Percentiles rank a stretch among this genome's conserved stretches.
These are phyloP conservation scores for Trichoderma sp. DNA, from an alignment of 2,329 filamentous ascomycete species.

Conservation along the genomic window DNA sequence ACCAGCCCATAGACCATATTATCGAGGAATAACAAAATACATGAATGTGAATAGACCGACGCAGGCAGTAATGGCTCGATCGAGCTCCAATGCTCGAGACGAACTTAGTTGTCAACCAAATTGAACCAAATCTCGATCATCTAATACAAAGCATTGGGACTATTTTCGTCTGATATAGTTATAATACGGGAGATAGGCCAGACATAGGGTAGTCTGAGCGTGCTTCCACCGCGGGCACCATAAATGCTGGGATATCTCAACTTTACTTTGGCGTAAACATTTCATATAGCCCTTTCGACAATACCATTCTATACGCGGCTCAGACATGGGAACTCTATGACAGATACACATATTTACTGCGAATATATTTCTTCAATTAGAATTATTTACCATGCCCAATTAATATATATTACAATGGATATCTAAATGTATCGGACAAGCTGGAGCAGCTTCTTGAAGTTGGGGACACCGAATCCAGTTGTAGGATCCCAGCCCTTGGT, in stretches of 20 bases:
- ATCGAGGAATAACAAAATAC: too few species aligned
- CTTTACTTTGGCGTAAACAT: background rate
- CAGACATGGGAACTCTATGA: background rate
- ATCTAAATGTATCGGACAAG: slow-evolving; percentile 8
- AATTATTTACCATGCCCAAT: background rate
- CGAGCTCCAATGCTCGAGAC: too few species aligned
- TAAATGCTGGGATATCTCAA: background rate
- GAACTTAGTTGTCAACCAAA: too few species aligned
- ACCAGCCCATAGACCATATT: too few species aligned
- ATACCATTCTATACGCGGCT: background rate
- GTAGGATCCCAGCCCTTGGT: slow-evolving; percentile 35
- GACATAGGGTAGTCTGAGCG: too few species aligned
- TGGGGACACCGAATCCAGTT: slow-evolving; percentile 33
- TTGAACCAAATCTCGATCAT: too few species aligned
- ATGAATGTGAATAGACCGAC: too few species aligned
- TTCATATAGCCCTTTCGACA: too few species aligned
- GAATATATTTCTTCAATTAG: background rate
- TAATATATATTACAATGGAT: background rate
- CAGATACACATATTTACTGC: background rate
- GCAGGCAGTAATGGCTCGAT: too few species aligned
- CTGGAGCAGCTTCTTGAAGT: slow-evolving; percentile 34
- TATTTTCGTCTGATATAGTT: too few species aligned
- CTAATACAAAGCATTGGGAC: too few species aligned
- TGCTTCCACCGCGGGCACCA: background rate
- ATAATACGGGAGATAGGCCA: too few species aligned